These are phyloP conservation scores for Xylariaceae sp. DNA, from an alignment of 2,329 filamentous ascomycete genomes.

Conservation along the genomic window DNA sequence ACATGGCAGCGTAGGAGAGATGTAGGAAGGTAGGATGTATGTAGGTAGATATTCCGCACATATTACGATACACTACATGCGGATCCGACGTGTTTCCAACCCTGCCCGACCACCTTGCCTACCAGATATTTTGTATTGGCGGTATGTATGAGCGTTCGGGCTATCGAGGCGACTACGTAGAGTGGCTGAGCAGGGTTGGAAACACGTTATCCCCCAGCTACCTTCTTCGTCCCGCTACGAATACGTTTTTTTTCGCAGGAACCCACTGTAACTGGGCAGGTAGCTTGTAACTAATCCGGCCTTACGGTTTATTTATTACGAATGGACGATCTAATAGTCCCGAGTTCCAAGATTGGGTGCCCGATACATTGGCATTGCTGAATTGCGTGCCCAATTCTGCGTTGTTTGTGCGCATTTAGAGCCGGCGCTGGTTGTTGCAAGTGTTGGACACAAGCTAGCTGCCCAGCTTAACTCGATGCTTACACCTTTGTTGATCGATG, in stretches of 20 bases:
- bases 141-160: not conserved
- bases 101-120: not conserved
- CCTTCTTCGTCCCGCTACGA: too few relatives aligned
- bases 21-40: not conserved
- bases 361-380: too few relatives aligned
- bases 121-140: not conserved
- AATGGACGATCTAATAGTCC: too few relatives aligned
- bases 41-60: not conserved
- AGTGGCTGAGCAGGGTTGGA: not conserved
- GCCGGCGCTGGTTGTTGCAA: not conserved
- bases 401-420: too few relatives aligned
- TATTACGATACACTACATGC: not conserved
- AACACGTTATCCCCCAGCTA: not conserved
- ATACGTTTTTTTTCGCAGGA: too few relatives aligned
- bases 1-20: too few relatives aligned
- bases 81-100: not conserved
- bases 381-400: too few relatives aligned
- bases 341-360: too few relatives aligned
- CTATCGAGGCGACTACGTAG: not conserved
- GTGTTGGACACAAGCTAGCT: constrained; percentile 1
- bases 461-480: constrained; percentile 3
- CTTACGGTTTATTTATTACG: too few relatives aligned
- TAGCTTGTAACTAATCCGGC: too few relatives aligned
- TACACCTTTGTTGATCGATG: constrained; percentile 14
- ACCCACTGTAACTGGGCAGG: too few relatives aligned